Percentiles rank a stretch among this genome's conserved stretches.
Conservation (phyloP, 441 rosid genomes). For the Populus hybrid region DNA sequence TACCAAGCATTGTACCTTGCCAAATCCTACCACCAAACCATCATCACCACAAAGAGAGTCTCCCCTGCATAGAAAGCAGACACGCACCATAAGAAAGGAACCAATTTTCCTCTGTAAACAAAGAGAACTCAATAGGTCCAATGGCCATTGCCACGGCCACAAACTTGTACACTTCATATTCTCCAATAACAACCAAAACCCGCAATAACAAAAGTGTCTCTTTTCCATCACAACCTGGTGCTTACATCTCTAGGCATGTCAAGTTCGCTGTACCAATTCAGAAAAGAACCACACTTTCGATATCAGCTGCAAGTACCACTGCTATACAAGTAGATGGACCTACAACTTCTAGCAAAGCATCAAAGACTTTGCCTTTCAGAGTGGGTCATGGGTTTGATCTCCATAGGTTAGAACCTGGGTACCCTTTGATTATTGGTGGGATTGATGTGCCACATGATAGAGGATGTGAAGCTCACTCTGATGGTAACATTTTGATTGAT, state of each 20-base stretch:
- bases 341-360: slow-evolving; percentile 30
- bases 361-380: slow-evolving; percentile 68
- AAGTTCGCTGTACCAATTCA: slow-evolving; percentile 12
- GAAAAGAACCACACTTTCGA: slow-evolving; percentile 22
- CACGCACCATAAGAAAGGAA: not conserved
- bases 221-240: slow-evolving; percentile 19
- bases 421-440: slow-evolving; percentile 92
- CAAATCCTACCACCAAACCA: not conserved
- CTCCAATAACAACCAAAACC: slow-evolving; percentile 1
- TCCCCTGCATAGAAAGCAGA: not conserved
- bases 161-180: slow-evolving; percentile 20
- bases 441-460: slow-evolving; percentile 78
- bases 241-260: slow-evolving; percentile 2
- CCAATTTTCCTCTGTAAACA: not conserved
- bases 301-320: slow-evolving; percentile 37
- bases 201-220: slow-evolving; percentile 19
- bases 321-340: slow-evolving; percentile 45
- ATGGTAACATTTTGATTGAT: slow-evolving; percentile 41
- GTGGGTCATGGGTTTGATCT: slow-evolving; percentile 96
- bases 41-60: not conserved
- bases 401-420: slow-evolving; percentile 86
- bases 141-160: slow-evolving; percentile 60
- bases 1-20: not conserved
- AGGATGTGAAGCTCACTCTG: slow-evolving; percentile 99
- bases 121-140: not conserved